These are phyloP conservation scores for Kodamaea fukazawae DNA, from an alignment of 805 yeast species.

Conservation along the genomic window DNA sequence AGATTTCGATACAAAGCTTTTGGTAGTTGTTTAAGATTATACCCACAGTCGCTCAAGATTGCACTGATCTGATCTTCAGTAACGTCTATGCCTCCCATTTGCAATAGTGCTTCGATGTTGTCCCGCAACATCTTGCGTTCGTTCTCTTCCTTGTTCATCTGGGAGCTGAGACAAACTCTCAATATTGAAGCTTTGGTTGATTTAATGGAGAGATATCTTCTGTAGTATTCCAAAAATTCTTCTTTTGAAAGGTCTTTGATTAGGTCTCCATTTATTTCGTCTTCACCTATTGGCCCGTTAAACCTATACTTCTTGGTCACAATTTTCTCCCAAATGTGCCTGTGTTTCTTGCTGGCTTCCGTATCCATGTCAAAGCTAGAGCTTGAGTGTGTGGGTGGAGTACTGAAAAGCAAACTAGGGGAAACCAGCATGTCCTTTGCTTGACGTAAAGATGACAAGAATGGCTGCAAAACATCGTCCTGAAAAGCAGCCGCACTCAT, in stretches of 20 bases:
- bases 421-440: background rate
- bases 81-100: background rate
- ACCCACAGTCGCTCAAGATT: background rate
- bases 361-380: slow-evolving; percentile 19
- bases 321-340: slow-evolving; percentile 49
- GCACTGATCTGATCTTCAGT: background rate
- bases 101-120: background rate
- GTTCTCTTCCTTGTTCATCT: slow-evolving; percentile 8
- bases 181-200: slow-evolving; percentile 14
- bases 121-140: slow-evolving; percentile 2
- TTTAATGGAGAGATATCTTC: slow-evolving; percentile 13
- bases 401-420: slow-evolving; percentile 20
- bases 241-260: slow-evolving; percentile 30
- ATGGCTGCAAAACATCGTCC: slow-evolving; percentile 33
- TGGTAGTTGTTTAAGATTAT: background rate
- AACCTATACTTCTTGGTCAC: slow-evolving; percentile 42
- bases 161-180: slow-evolving; percentile 13
- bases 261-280: slow-evolving; percentile 30
- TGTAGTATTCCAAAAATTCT: slow-evolving; percentile 11
- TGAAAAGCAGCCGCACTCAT: slow-evolving; percentile 37
- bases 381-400: slow-evolving; percentile 28
- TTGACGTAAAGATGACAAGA: slow-evolving; percentile 20
- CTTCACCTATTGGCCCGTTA: slow-evolving; percentile 26
- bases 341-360: slow-evolving; percentile 35
- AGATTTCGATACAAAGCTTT: background rate